Conservation (phyloP, 176 grass and related monocot species). For the Oryza meyeriana region DNA sequence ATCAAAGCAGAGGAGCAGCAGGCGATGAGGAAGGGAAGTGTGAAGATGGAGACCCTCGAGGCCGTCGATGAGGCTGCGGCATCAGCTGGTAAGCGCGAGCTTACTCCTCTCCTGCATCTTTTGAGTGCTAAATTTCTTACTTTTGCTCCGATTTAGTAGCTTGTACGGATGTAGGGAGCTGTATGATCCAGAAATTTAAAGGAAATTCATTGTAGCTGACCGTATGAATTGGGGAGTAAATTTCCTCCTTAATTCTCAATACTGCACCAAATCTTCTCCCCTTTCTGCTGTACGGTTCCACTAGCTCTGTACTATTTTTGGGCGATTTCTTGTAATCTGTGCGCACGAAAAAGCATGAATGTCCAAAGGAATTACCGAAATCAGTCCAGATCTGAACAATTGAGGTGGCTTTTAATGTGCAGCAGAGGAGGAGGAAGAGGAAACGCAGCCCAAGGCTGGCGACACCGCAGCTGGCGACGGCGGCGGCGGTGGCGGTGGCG, state of each 20-base stretch:
- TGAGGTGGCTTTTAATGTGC: constrained; percentile 2
- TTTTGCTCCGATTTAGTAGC: background rate
- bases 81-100: constrained; percentile 17
- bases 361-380: background rate
- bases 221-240: background rate
- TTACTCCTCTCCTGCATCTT: background rate
- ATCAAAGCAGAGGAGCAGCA: constrained; percentile 44
- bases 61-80: background rate
- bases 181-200: background rate
- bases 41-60: constrained; percentile 6
- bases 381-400: constrained; percentile 17
- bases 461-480: background rate
- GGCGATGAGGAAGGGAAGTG: background rate
- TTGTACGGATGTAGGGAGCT: background rate
- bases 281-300: background rate
- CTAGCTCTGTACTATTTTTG: background rate
- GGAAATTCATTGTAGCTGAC: background rate
- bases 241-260: background rate
- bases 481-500: background rate
- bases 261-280: background rate
- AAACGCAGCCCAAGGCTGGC: background rate
- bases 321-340: background rate
- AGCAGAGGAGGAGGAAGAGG: constrained; percentile 33
- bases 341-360: background rate
- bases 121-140: background rate